Percentiles rank a stretch among this genome's conserved stretches.
Evolutionary conservation across 2,329 filamentous ascomycete genomes (phyloP).

Genomic region (Microcera coccophila): DNA sequence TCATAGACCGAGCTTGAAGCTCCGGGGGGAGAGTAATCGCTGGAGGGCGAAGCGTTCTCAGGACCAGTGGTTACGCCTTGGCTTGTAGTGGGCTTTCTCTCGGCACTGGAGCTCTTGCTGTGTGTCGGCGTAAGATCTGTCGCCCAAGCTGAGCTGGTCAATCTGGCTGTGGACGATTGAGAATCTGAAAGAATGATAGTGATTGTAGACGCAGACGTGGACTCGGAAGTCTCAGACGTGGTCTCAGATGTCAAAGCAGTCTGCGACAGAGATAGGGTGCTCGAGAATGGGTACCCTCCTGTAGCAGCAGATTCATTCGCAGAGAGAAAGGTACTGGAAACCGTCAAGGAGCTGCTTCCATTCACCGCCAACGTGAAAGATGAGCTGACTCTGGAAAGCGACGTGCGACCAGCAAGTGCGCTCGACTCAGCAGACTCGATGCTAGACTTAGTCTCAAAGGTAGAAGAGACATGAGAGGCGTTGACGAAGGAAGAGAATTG

Average conservation of each 20-base stretch:
- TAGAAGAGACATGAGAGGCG: conserved; percentile 5
- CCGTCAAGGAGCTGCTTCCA: conserved; percentile 2
- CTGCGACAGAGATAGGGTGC: conserved; percentile 1
- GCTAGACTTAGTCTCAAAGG: neutral
- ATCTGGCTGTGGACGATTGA: neutral
- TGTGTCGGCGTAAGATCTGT: neutral
- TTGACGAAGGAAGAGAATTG: neutral
- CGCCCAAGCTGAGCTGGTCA: neutral
- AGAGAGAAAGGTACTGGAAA: neutral
- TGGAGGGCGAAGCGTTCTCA: too few species aligned
- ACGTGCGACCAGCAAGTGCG: conserved; percentile 15
- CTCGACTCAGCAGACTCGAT: conserved; percentile 17
- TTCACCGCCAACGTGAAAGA: conserved; percentile 3
- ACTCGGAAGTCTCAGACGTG: neutral
- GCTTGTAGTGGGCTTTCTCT: too few species aligned
- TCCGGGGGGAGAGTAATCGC: too few species aligned
- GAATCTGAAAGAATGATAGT: neutral
- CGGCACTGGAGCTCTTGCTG: too few species aligned
- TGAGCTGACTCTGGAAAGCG: conserved; percentile 8
- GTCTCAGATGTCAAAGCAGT: neutral
- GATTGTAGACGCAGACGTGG: neutral
- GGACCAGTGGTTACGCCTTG: too few species aligned
- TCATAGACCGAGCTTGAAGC: neutral
- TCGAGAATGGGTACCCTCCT: conserved; percentile 1
- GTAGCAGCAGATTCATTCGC: neutral